Base-by-base conservation (phyloP, 257 asterid genomes). In the Salvia splendens region DNA sequence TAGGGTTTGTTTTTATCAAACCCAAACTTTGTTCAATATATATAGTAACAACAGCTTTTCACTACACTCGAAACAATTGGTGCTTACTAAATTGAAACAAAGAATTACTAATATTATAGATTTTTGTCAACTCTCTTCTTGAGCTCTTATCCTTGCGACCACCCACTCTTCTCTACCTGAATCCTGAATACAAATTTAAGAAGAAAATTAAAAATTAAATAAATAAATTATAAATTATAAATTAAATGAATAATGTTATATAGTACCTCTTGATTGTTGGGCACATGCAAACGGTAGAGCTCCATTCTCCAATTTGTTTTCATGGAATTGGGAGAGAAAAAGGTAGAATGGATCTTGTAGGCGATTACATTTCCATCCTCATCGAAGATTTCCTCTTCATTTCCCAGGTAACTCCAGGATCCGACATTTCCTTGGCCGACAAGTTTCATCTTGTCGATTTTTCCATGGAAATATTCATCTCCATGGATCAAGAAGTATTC, bases 401-500 rank as follows among this genome's bases (percentile, higher is more conserved):
- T 61, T 6, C 57, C 64, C 3, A 1, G 20, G 4, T 9, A 50
- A 14, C 24, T 71, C 75, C 75, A 71, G 1, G 0, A 33, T 1
- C 75, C 70, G 4, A 41, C 8, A 38, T 38, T 62, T 11, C 24
- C 58, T 9, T 71, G 41, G 30, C 69, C 75, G 0, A 71, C 70
- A 0, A 2, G 0, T 52, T 59, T 42, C 8, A 3, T 1, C 10
- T 8, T 43, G 0, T 4, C 1, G 3, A 71, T 24, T 11, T 1
- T 16, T 9, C 75, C 75, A 9, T 62, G 57, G 4, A 71, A 71
- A 41, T 71, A 71, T 14, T 24, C 20, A 7, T 51, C 70, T 5
- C 28, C 4, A 0, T 42, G 33, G n/a, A 61, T 35, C 5, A 61
- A 62, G 35, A 71, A 52, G 46, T 71, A 53, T 7, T 12, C 1